Evolutionary conservation across 306 rosid species (phyloP).

Genomic region (Citrullus mucosospermus): DNA sequence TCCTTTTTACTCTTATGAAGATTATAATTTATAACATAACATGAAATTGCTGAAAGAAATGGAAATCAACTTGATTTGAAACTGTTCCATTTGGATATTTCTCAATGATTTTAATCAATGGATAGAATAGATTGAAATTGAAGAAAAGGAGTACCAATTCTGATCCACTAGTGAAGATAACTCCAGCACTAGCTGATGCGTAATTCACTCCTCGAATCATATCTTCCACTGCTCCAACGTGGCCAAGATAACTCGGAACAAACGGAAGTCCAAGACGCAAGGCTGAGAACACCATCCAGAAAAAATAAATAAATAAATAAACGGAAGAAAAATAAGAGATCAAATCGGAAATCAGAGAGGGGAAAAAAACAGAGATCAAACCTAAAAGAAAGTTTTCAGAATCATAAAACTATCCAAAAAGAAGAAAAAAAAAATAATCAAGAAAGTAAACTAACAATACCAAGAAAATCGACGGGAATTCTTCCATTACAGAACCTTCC

Average conservation of each 20-base stretch:
- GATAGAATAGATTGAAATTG: too few species aligned
- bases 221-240: constrained; percentile 35
- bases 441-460: constrained; percentile 12
- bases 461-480: constrained; percentile 77
- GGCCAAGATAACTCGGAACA: constrained; percentile 80
- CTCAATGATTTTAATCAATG: not conserved
- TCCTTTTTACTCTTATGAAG: not conserved
- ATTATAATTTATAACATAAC: not conserved
- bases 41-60: not conserved
- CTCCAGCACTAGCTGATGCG: constrained; percentile 92
- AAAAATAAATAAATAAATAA: not conserved
- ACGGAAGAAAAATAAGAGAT: not conserved
- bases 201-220: constrained; percentile 74
- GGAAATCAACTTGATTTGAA: not conserved
- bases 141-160: not conserved
- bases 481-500: constrained; percentile 80
- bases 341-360: not conserved
- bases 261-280: constrained; percentile 77
- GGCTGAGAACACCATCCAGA: constrained; percentile 22
- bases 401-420: not conserved
- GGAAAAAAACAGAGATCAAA: not conserved
- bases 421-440: not conserved
- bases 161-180: constrained; percentile 70
- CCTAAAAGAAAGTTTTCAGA: not conserved
- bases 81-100: too few species aligned